phyloP scores from a whole-genome alignment of 2,329 filamentous ascomycete species.

The Fusarium anguioides region DNA sequence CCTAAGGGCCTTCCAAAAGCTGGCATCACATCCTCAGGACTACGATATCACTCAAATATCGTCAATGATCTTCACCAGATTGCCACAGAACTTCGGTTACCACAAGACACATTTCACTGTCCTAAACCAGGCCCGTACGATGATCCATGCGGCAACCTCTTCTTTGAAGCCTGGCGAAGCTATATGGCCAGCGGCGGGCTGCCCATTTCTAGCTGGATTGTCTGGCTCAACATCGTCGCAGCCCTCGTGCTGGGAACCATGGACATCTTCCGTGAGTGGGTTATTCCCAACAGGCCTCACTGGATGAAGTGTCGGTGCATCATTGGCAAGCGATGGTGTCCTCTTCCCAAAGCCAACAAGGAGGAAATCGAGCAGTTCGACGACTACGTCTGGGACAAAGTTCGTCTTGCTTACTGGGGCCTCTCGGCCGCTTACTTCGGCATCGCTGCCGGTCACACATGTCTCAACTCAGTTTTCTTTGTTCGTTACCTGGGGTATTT shows the following conservation, averaged over 20 bases:
- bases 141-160: slow-evolving; percentile 40
- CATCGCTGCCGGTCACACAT: slow-evolving; percentile 32
- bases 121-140: slow-evolving; percentile 30
- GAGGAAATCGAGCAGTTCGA: slow-evolving; percentile 45
- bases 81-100: slow-evolving; percentile 36
- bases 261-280: slow-evolving; percentile 39
- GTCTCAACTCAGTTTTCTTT: slow-evolving; percentile 33
- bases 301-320: slow-evolving; percentile 45
- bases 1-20: slow-evolving; percentile 38
- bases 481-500: slow-evolving; percentile 32
- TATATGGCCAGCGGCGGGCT: slow-evolving; percentile 27
- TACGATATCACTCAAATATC: slow-evolving; percentile 32
- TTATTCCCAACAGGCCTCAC: slow-evolving; percentile 42
- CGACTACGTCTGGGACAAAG: slow-evolving; percentile 43
- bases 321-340: slow-evolving; percentile 43
- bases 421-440: slow-evolving; percentile 34
- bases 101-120: slow-evolving; percentile 38
- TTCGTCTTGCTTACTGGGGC: slow-evolving; percentile 42
- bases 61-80: slow-evolving; percentile 37
- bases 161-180: slow-evolving; percentile 45
- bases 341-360: slow-evolving; percentile 40
- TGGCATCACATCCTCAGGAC: slow-evolving; percentile 35
- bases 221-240: slow-evolving; percentile 28
- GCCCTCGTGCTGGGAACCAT: slow-evolving; percentile 26
- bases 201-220: slow-evolving; percentile 26